These are phyloP conservation scores for Macadamia integrifolia DNA, from an alignment of 164 flowering plant species.

Conservation along the genomic window DNA sequence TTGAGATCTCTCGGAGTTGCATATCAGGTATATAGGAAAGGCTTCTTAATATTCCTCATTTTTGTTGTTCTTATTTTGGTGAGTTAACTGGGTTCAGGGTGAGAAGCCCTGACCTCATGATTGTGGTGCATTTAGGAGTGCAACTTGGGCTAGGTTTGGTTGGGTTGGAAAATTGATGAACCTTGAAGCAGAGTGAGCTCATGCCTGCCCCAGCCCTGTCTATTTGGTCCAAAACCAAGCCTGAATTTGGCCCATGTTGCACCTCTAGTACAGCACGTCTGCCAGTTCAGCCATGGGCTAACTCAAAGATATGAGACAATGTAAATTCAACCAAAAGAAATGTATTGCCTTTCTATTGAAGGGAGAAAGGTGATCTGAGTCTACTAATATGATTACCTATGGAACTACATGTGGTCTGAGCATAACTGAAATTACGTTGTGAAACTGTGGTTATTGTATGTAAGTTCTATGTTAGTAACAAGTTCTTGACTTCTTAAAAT, in stretches of 20 bases:
- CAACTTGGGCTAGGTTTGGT: too few species aligned
- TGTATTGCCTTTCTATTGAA: not conserved
- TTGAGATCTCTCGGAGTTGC: conserved; percentile 80
- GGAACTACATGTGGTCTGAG: not conserved
- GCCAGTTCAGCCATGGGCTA: not conserved
- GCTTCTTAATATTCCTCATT: not conserved
- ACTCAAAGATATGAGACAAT: not conserved
- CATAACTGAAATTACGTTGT: not conserved
- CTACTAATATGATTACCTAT: not conserved
- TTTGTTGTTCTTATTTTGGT: conserved; percentile 1
- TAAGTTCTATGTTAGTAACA: not conserved
- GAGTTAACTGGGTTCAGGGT: not conserved
- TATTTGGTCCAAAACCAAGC: too few species aligned
- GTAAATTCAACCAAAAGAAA: not conserved
- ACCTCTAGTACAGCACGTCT: not conserved
- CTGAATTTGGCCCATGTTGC: too few species aligned
- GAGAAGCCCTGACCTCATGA: not conserved
- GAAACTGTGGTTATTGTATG: not conserved
- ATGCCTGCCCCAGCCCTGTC: too few species aligned
- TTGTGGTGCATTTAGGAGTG: not conserved
- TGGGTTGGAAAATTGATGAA: too few species aligned
- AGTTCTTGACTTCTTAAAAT: conserved; percentile 7
- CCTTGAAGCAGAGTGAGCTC: too few species aligned
- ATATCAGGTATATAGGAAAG: conserved; percentile 44
- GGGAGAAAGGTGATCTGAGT: too few species aligned